phyloP scores from a whole-genome alignment of 1,284 basidiomycete genomes.

The Acaromyces ingoldii region DNA sequence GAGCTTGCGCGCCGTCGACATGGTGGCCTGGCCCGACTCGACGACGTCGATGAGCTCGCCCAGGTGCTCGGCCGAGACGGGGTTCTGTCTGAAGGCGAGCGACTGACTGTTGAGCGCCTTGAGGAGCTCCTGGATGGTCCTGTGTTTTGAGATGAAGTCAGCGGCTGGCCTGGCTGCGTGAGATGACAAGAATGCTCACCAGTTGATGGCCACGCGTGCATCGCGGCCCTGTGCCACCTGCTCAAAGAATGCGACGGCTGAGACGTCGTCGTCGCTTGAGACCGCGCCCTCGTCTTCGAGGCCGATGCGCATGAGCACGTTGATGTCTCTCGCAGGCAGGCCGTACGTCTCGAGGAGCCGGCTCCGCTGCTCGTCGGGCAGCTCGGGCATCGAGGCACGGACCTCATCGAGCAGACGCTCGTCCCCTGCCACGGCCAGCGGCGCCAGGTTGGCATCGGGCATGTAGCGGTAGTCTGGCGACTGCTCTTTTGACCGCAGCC shows the following conservation, averaged over 20 bases:
- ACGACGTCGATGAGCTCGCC: conserved; percentile 75
- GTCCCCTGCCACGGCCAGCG: conserved; percentile 58
- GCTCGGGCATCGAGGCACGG: conserved; percentile 65
- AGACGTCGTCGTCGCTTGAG: conserved; percentile 49
- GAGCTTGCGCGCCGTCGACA: conserved; percentile 45
- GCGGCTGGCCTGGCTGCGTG: background rate
- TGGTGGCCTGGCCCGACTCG: conserved; percentile 62
- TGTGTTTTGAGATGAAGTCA: background rate
- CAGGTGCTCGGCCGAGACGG: conserved; percentile 58
- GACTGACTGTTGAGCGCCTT: conserved; percentile 29
- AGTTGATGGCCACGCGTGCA: conserved; percentile 66
- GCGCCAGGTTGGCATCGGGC: conserved; percentile 90
- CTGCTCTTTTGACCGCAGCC: conserved; percentile 82
- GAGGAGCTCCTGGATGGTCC: conserved; percentile 40
- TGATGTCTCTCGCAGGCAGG: conserved; percentile 58
- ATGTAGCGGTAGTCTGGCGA: conserved; percentile 95
- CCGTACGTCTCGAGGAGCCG: conserved; percentile 61
- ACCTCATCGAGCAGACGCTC: conserved; percentile 64
- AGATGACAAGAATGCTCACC: conserved; percentile 57
- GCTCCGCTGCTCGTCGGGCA: conserved; percentile 65
- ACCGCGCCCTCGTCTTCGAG: conserved; percentile 51
- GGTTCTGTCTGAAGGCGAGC: conserved; percentile 24
- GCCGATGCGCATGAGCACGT: conserved; percentile 42
- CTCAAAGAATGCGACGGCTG: conserved; percentile 46
- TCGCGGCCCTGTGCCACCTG: conserved; percentile 22